Conservation (phyloP, 1,139 yeast genomes). For the Saccharomyces pastorianus region DNA sequence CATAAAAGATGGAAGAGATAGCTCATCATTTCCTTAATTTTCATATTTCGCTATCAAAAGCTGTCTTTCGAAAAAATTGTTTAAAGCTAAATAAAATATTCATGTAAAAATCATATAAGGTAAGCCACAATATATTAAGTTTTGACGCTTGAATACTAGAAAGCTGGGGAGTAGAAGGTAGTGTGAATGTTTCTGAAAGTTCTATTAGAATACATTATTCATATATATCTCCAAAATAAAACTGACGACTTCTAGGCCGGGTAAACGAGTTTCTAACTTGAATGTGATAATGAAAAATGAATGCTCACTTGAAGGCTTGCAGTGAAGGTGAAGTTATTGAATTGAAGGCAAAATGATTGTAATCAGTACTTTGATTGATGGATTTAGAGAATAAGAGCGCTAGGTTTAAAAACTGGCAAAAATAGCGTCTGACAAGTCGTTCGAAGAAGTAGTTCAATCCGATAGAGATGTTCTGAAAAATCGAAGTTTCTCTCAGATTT, state of each 20-base stretch:
- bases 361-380: not conserved
- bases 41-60: not conserved
- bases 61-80: not conserved
- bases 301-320: not conserved
- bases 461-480: conserved; percentile 16
- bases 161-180: not conserved
- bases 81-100: not conserved
- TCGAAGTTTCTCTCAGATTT: conserved; percentile 30
- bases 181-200: not conserved
- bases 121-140: not conserved
- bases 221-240: no score
- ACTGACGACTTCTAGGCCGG: not conserved
- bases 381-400: not conserved
- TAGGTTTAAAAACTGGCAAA: not conserved
- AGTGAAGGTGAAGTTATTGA: not conserved
- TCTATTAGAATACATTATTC: not conserved
- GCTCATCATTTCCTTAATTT: no score
- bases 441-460: conserved; percentile 4
- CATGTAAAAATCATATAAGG: not conserved
- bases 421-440: conserved; percentile 2
- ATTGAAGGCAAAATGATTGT: not conserved
- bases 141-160: not conserved
- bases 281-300: not conserved
- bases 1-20: no score
- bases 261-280: not conserved